phyloP scores from a whole-genome alignment of 306 rosid species.

The Cucumis sativus region DNA sequence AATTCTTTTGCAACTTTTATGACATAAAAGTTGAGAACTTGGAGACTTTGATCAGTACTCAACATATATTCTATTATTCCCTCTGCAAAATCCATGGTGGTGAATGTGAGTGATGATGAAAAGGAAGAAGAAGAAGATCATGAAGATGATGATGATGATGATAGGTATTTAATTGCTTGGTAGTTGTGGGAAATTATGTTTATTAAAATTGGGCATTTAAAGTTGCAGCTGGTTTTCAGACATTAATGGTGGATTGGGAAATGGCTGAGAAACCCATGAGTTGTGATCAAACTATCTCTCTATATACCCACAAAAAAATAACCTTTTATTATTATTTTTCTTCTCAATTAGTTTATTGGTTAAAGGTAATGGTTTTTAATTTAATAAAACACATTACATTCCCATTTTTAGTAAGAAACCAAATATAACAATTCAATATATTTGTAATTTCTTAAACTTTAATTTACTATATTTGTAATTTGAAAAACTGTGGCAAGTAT shows the following conservation, averaged over 20 bases:
- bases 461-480: no score
- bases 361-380: neutral
- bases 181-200: slow-evolving; percentile 63
- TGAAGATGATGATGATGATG: neutral
- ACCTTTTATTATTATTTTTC: no score
- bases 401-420: no score
- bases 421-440: no score
- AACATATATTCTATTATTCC: slow-evolving; percentile 24
- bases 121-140: neutral
- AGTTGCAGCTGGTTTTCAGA: neutral
- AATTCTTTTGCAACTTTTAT: neutral
- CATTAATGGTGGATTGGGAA: neutral
- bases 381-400: neutral
- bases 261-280: neutral
- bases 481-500: no score
- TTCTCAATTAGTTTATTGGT: no score
- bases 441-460: no score
- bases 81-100: neutral
- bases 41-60: neutral
- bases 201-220: slow-evolving; percentile 55
- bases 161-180: slow-evolving; percentile 36
- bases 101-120: neutral
- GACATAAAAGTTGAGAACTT: neutral
- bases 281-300: neutral
- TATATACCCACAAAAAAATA: neutral